Evolutionary conservation across 139 green algal genomes (phyloP).

Genomic region (Trebouxia sp.): DNA sequence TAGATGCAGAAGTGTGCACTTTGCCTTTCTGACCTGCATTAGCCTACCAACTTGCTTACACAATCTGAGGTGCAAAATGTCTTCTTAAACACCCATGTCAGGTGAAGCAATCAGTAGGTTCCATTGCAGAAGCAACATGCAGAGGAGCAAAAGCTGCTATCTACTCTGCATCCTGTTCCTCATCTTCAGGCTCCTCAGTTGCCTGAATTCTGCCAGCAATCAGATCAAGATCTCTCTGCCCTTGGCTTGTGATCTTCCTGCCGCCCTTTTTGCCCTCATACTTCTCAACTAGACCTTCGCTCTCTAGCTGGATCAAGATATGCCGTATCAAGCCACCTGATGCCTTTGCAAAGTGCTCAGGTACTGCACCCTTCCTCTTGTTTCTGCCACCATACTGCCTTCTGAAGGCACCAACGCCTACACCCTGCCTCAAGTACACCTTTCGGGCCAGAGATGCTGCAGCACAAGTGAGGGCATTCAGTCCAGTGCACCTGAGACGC

Average conservation of each 20-base stretch:
- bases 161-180: slow-evolving; percentile 34
- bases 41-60: no score
- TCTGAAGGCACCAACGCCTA: slow-evolving; percentile 92
- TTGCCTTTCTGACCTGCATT: no score
- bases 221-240: slow-evolving; percentile 92
- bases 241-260: slow-evolving; percentile 83
- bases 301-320: slow-evolving; percentile 62
- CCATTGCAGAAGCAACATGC: neutral
- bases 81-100: no score
- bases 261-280: slow-evolving; percentile 72
- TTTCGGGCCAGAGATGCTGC: slow-evolving; percentile 91
- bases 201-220: slow-evolving; percentile 74
- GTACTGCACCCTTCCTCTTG: slow-evolving; percentile 59
- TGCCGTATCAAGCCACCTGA: slow-evolving; percentile 76
- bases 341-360: slow-evolving; percentile 67
- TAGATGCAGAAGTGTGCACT: no score
- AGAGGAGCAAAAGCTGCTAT: neutral
- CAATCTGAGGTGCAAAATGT: neutral
- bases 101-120: neutral
- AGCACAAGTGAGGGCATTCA: neutral
- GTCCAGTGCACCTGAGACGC: no score
- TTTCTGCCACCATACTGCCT: slow-evolving; percentile 85
- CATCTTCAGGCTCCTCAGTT: slow-evolving; percentile 34
- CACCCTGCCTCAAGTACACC: slow-evolving; percentile 89
- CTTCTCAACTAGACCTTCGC: slow-evolving; percentile 62